phyloP scores from a whole-genome alignment of 2,329 filamentous ascomycete species.

The Fonsecaea monophora region DNA sequence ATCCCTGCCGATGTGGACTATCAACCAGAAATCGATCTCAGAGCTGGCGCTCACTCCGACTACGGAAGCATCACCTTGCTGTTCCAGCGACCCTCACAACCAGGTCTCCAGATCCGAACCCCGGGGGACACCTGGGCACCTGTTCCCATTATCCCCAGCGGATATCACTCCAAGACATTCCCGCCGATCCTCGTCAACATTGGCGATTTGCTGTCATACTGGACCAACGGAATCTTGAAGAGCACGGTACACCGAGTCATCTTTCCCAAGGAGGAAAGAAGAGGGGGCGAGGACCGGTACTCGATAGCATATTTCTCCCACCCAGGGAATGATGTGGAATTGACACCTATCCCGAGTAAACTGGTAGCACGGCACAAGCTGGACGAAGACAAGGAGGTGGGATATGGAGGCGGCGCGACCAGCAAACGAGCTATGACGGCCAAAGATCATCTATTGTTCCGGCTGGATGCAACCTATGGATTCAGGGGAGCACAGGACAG shows the following conservation, averaged over 20 bases:
- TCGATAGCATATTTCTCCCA: slow-evolving; percentile 70
- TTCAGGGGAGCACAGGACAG: slow-evolving; percentile 42
- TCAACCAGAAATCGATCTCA: slow-evolving; percentile 67
- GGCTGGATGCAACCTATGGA: slow-evolving; percentile 66
- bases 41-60: slow-evolving; percentile 66
- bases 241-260: slow-evolving; percentile 90
- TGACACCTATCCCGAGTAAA: slow-evolving; percentile 63
- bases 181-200: slow-evolving; percentile 78
- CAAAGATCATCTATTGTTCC: slow-evolving; percentile 63
- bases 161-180: slow-evolving; percentile 53
- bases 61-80: slow-evolving; percentile 68
- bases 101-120: slow-evolving; percentile 82
- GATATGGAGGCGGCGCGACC: slow-evolving; percentile 51
- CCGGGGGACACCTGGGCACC: slow-evolving; percentile 66
- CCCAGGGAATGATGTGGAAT: slow-evolving; percentile 60
- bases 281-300: slow-evolving; percentile 58
- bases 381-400: slow-evolving; percentile 47
- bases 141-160: slow-evolving; percentile 70
- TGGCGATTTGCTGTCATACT: slow-evolving; percentile 78
- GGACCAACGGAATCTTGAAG: slow-evolving; percentile 86
- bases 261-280: slow-evolving; percentile 61
- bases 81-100: slow-evolving; percentile 84
- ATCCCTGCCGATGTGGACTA: slow-evolving; percentile 54
- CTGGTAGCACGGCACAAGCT: slow-evolving; percentile 50
- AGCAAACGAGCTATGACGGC: slow-evolving; percentile 59